phyloP scores from a whole-genome alignment of 805 yeast species.

The Pichia rugopelliculosa region DNA sequence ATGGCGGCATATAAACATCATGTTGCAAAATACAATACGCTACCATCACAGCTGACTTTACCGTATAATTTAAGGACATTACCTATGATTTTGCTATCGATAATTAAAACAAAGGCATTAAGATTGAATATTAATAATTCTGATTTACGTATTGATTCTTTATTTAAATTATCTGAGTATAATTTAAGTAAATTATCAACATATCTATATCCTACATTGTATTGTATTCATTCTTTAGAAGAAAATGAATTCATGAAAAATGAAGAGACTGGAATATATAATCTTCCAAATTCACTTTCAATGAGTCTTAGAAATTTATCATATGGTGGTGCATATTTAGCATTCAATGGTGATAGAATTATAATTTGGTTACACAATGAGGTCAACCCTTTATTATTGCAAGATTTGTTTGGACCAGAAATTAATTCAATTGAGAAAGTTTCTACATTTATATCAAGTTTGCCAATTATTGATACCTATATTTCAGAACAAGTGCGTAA shows the following conservation, averaged over 20 bases:
- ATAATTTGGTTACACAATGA: conserved; percentile 63
- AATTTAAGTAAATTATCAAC: conserved; percentile 51
- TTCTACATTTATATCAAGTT: conserved; percentile 41
- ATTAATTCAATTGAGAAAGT: conserved; percentile 40
- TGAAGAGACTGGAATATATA: conserved; percentile 34
- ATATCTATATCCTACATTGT: conserved; percentile 73
- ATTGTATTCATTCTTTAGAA: conserved; percentile 59
- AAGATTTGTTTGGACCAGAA: conserved; percentile 63
- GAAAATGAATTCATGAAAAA: conserved; percentile 50
- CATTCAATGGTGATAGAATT: conserved; percentile 59
- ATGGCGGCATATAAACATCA: conserved; percentile 50
- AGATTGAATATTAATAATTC: conserved; percentile 43
- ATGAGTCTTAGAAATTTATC: conserved; percentile 37
- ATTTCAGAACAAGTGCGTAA: conserved; percentile 63
- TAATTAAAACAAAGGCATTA: conserved; percentile 62
- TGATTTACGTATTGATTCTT: conserved; percentile 57
- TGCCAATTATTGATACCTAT: conserved; percentile 66
- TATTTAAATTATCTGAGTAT: conserved; percentile 42
- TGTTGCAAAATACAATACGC: conserved; percentile 35
- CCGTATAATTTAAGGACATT: conserved; percentile 76
- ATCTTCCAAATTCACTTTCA: conserved; percentile 42
- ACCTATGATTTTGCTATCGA: conserved; percentile 58
- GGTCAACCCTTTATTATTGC: conserved; percentile 57
- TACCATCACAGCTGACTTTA: conserved; percentile 61
- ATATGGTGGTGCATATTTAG: conserved; percentile 69